Percentiles rank a stretch among this genome's conserved stretches.
These are phyloP conservation scores for Crucibulum parvulum DNA, from an alignment of 1,284 basidiomycete genomes.

Conservation along the genomic window DNA sequence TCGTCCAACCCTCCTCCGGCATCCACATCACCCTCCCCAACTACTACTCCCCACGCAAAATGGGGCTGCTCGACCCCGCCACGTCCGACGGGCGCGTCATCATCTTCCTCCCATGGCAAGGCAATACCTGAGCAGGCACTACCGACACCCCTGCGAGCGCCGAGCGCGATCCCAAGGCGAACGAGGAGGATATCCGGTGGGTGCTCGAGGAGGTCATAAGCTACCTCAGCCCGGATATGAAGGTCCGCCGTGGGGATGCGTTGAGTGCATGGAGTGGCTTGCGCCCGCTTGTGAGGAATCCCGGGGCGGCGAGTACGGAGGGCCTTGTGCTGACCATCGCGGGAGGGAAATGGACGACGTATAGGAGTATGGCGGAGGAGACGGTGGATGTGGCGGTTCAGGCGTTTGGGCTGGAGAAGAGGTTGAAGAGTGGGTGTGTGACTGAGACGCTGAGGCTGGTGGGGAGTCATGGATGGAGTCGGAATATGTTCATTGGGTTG, in stretches of 20 bases:
- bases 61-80: constrained; percentile 95
- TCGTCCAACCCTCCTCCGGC: constrained; percentile 94
- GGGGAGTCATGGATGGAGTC: constrained; percentile 94
- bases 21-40: constrained; percentile 97
- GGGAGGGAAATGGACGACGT: constrained; percentile 44
- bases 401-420: constrained; percentile 71
- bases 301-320: constrained; percentile 81
- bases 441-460: constrained; percentile 87
- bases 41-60: constrained; percentile 95
- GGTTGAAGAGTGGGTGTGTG: constrained; percentile 70
- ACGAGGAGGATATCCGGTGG: constrained; percentile 97
- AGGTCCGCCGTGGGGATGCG: constrained; percentile 96
- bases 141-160: constrained; percentile 89
- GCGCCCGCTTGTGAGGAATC: constrained; percentile 89
- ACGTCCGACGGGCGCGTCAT: constrained; percentile 98
- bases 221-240: constrained; percentile 93
- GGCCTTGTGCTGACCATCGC: constrained; percentile 95
- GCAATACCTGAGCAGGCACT: constrained; percentile 94
- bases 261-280: constrained; percentile 95
- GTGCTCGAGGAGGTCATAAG: constrained; percentile 91
- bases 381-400: constrained; percentile 91
- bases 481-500: constrained; percentile 97
- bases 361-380: constrained; percentile 85
- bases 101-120: constrained; percentile 99
- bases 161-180: constrained; percentile 81